Percentiles rank a stretch among this genome's conserved stretches.
Evolutionary conservation across 2,329 filamentous ascomycete genomes (phyloP).

Genomic region (Fusarium sp.): DNA sequence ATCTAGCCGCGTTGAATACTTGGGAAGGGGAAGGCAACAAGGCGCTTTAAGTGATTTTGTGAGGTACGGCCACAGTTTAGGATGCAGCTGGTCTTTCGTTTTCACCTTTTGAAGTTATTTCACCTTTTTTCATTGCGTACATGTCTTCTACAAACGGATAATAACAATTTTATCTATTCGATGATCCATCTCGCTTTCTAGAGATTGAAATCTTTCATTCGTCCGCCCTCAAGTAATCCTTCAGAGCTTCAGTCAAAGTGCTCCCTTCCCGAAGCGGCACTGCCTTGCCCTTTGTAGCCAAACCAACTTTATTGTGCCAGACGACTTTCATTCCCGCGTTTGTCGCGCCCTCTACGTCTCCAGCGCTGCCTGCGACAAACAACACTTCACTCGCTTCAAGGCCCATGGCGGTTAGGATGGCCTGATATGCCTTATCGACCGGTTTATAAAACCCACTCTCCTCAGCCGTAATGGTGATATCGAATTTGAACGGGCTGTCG

Average conservation of each 20-base stretch:
- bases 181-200: not conserved
- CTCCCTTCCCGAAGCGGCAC: slow-evolving; percentile 10
- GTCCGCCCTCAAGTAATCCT: not conserved
- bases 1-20: not conserved
- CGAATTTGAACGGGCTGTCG: slow-evolving; percentile 41
- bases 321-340: slow-evolving; percentile 53
- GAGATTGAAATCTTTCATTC: not conserved
- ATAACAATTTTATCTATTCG: not conserved
- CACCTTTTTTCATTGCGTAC: not conserved
- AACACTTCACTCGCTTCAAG: slow-evolving; percentile 44
- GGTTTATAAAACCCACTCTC: slow-evolving; percentile 56
- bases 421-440: slow-evolving; percentile 46
- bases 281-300: slow-evolving; percentile 43
- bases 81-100: not conserved
- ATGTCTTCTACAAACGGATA: not conserved
- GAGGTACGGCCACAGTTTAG: not conserved
- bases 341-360: slow-evolving; percentile 53
- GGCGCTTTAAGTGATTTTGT: not conserved
- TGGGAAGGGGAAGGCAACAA: not conserved
- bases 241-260: not conserved
- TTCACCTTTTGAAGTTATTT: not conserved
- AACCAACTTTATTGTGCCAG: slow-evolving; percentile 52
- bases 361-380: slow-evolving; percentile 55
- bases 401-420: slow-evolving; percentile 44
- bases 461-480: slow-evolving; percentile 52